These are phyloP conservation scores for Periconia sp. DNA, from an alignment of 2,329 filamentous ascomycete species.

Conservation along the genomic window DNA sequence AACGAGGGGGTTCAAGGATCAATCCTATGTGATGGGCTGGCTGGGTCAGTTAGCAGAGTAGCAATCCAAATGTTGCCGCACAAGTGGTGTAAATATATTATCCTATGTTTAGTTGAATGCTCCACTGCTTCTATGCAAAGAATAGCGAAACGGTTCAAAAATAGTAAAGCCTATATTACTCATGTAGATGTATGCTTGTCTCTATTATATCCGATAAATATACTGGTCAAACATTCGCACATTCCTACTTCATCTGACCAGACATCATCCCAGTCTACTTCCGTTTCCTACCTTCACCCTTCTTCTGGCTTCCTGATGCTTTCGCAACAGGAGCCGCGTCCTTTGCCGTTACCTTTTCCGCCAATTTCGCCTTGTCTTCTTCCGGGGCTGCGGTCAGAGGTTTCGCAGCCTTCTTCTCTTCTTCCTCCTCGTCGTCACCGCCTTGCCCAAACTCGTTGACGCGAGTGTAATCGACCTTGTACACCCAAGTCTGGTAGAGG, in stretches of 20 bases:
- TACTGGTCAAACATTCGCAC: neutral
- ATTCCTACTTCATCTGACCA: neutral
- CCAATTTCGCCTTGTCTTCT: conserved; percentile 33
- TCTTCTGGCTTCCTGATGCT: conserved; percentile 30
- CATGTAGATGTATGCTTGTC: too few relatives aligned
- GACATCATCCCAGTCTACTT: too few relatives aligned
- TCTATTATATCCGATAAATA: too few relatives aligned
- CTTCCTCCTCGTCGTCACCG: conserved; percentile 74
- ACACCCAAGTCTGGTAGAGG: conserved; percentile 90
- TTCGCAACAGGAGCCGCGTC: conserved; percentile 14
- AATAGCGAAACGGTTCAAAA: too few relatives aligned
- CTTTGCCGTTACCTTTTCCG: conserved; percentile 25
- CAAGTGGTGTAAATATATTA: too few relatives aligned
- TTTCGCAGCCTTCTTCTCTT: conserved; percentile 43
- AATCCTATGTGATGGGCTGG: too few relatives aligned
- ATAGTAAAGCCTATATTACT: too few relatives aligned
- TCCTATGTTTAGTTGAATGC: too few relatives aligned
- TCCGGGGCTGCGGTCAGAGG: conserved; percentile 41
- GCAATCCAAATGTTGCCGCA: too few relatives aligned
- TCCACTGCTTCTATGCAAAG: too few relatives aligned
- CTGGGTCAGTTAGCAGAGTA: too few relatives aligned
- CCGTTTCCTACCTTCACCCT: conserved; percentile 32
- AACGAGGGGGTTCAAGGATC: too few relatives aligned
- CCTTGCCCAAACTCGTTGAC: conserved; percentile 99
- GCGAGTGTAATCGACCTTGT: conserved; percentile 85